Evolutionary conservation across 2,329 filamentous ascomycete genomes (phyloP), one percentile per base, ranked within the genome.

Genomic region (Xylariaceae sp.): DNA sequence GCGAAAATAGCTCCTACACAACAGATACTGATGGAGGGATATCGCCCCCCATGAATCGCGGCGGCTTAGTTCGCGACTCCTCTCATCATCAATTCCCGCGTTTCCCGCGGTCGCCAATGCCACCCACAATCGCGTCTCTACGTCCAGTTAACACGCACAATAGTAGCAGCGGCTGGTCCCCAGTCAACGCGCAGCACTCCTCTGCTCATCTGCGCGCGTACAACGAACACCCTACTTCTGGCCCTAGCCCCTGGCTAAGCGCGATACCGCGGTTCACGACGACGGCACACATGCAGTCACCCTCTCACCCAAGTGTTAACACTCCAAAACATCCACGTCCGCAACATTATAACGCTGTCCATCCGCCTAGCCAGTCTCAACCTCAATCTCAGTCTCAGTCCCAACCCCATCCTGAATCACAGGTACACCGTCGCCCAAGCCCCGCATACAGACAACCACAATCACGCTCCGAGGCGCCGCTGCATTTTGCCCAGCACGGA

Each of bases 181-280:
- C 67, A 2, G 65, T 61, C 15, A 68, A 67, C 47, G 12, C 40
- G 57, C 48, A 54, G 55, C 54, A 41, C 29, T 42, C 41, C 3
- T 44, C 49, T 16, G 8, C 45, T 22, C 53, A 58, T 32, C 56
- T 53, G 30, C 59, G 59, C 47, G 36, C 41, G 26, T 44, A 54
- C 6, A 55, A 42, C 16, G 57, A 62, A 36, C 62, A 67, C 42
- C 61, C 64, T 12, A 29, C 58, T 12, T 57, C 60, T 3, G 62
- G 61, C 5, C 66, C 72, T 2, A 74, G 72, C 52, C 75, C 74
- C 4, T 70, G 72, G 62, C 68, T 77, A 7, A 77, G 72, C 55
- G 74, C 74, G 12, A 71, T 77, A 29, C 75, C 76, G 5, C 69
- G 74, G 18, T 71, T 71, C 56, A 63, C 61, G 18, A 65, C 63